Base-by-base conservation (phyloP, 2,329 filamentous ascomycete genomes). In the Phaeomoniella chlamydospora region DNA sequence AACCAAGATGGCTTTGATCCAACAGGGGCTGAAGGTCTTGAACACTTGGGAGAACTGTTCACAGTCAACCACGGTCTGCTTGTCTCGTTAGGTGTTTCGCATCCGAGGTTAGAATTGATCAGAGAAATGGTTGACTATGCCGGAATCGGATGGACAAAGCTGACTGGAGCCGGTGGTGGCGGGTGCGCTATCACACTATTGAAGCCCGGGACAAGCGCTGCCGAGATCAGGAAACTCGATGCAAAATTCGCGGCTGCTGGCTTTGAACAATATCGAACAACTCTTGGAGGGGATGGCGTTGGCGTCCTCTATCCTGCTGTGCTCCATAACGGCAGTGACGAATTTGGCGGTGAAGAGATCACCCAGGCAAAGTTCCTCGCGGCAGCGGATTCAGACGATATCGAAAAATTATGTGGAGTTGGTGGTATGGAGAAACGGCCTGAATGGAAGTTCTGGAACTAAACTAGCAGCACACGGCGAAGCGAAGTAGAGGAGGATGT, bases 281-380 rank as follows among this genome's bases (percentile, higher is more conserved):
- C 83, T 0, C 71, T 98, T 1, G 90, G 87, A 3, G 87, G 88
- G 29, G 84, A 94, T 49, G 90, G 90, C 10, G 84, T 98, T 1
- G 90, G 90, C 26, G 85, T 98, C 2, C 69, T 98, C 3, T 94
- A 83, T 76, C 90, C 90, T 1, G 90, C 90, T 0, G 80, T 94
- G 0, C 64, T 94, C 16, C 83, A 84, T 54, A 93, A 92, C 41
- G 83, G 80, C 4, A 76, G 80, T 26, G 79, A 84, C 49, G 80
- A 85, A 45, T 74, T 84, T 43, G 84, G 84, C 19, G 85, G 85
- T 15, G 84, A 90, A 62, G 87, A 94, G 59, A 96, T 98, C 49
- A 83, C 94, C 48, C 70, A 88, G 49, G 85, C 94, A 39, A 80
- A 79, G 50, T 83, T 98, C 54, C 67, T 96, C 37, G 82, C 77